A percentile compares a stretch with the other conserved stretches of the same genome.
Conservation (phyloP, 2,329 filamentous ascomycete genomes). For the Aspergillus latus region DNA sequence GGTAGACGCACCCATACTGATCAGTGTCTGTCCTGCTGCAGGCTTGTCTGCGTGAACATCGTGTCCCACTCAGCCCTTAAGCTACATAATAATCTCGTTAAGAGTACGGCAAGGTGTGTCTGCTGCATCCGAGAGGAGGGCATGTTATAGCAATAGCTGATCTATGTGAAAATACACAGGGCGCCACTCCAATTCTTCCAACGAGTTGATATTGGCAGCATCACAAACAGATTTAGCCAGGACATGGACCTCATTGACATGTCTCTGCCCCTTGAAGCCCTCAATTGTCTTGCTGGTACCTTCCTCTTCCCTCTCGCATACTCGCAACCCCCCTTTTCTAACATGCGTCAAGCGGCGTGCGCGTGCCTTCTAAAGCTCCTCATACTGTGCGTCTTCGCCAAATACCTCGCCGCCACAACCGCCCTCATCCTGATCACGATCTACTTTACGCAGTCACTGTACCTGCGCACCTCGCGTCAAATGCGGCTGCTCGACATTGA, state of each 20-base stretch:
- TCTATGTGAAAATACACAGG: background rate
- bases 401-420: background rate
- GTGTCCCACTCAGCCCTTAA: background rate
- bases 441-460: conserved; percentile 16
- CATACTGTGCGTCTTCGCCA: background rate
- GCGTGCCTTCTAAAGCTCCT: background rate
- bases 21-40: background rate
- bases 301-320: background rate
- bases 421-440: background rate
- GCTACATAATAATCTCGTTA: background rate
- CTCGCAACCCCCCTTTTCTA: background rate
- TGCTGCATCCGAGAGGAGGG: no score
- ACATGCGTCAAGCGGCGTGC: background rate
- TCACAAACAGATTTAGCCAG: conserved; percentile 48
- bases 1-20: background rate
- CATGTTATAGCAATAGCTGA: no score
- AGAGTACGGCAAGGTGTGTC: background rate
- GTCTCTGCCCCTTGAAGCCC: conserved; percentile 29
- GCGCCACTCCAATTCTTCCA: conserved; percentile 47
- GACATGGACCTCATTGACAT: conserved; percentile 50
- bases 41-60: background rate
- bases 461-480: conserved; percentile 6
- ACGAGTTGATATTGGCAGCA: conserved; percentile 46
- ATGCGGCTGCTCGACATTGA: conserved; percentile 10
- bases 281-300: background rate